Base-by-base conservation (phyloP, 2,329 filamentous ascomycete genomes). In the Fusarium zealandicum region DNA sequence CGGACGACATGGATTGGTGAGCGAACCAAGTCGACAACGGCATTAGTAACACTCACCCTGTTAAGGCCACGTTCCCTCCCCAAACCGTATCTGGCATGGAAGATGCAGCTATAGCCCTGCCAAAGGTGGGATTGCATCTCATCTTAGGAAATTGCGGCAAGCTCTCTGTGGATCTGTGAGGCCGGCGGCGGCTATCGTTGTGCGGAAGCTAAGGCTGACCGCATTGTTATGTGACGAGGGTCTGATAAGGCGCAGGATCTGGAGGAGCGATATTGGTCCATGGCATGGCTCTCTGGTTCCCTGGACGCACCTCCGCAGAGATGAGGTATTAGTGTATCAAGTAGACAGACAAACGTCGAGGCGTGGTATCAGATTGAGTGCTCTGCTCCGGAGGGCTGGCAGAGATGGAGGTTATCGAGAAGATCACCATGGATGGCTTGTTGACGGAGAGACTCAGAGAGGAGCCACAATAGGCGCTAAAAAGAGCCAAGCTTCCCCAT, bases 131-230 rank as follows among this genome's bases (percentile, higher is more conserved):
- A 67, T 66, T 68, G 47, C 51, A 54, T 36, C 60, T 68, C 65
- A 68, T 68, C 65, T 68, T 65, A 66, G 60, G 65, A 68, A 68
- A 68, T 68, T 68, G 43, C 62, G 42, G 38, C 49, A 44, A 57
- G 43, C 33, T 59, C 41, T 54, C 46, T 36, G 64, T 66, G 65
- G 66, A 61, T 44, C 58, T 59, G 8, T 17, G 32, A 60, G 54
- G 41, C 36, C 40, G 40, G 57, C 45, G 54, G 37, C 46, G 54
- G 37, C 46, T 51, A 65, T 56, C 51, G 59, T 35, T 13, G n/a
- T 14, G 18, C 35, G 18, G 11, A 38, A 14, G 11, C 18, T 14
- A 45, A 47, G 43, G 51, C 45, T 46, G 51, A 42, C 47, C 28
- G 43, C 43, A 44, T 45, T 32, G 35, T 14, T 31, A 22, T 41